Evolutionary conservation across 306 rosid genomes (phyloP).

Genomic region (Cyclanthera cordifolia): DNA sequence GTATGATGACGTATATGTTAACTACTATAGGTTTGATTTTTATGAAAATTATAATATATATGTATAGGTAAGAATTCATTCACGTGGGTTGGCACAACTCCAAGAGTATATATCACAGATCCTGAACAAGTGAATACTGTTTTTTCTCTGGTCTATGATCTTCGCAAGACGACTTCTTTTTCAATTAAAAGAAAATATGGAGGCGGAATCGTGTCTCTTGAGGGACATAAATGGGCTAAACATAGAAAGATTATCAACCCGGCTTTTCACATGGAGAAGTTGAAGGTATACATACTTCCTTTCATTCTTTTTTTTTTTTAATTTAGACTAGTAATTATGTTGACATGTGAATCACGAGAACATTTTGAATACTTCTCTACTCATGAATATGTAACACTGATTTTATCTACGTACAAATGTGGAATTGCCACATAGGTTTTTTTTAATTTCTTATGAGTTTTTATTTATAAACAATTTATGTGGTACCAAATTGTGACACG

Average conservation of each 20-base stretch:
- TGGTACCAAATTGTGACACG: too few species aligned
- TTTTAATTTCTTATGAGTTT: too few species aligned
- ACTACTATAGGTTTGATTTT: too few species aligned
- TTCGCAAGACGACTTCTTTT: background rate
- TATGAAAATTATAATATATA: background rate
- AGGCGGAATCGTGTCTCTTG: background rate
- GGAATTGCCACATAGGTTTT: too few species aligned
- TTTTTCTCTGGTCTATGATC: background rate
- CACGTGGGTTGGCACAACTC: background rate
- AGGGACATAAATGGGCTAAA: background rate
- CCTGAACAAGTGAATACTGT: background rate
- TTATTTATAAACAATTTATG: too few species aligned
- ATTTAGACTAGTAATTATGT: too few species aligned
- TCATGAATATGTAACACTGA: too few species aligned
- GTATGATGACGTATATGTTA: too few species aligned
- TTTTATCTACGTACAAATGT: too few species aligned
- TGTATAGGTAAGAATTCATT: background rate
- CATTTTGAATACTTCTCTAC: too few species aligned
- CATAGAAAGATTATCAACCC: conserved; percentile 1
- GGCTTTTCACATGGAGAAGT: background rate
- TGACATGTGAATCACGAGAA: too few species aligned
- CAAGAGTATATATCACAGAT: background rate
- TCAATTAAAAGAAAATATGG: background rate
- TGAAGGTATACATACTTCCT: background rate
- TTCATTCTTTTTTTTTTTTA: too few species aligned